Base-by-base conservation (phyloP, 768 basidiomycete genomes). In the Omphalotus guepiniiformis region DNA sequence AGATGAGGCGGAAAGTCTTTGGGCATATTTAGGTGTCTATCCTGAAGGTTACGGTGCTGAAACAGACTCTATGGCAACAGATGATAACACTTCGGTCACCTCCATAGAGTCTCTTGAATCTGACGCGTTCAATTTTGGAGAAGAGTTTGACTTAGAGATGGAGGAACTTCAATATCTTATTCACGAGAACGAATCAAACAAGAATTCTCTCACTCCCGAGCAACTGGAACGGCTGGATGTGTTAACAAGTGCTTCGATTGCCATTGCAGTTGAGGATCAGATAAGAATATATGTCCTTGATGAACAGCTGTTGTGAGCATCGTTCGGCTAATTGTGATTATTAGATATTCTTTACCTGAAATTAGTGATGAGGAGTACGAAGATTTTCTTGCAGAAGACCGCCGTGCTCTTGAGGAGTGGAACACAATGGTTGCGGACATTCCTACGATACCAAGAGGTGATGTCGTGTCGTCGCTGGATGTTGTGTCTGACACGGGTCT, bases 1-100 rank as follows among this genome's bases (percentile, higher is more conserved):
- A 2, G 47, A 48, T 3, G 55, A 63, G 40, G 51, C 53, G 1
- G 42, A 55, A 19, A 56, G 45, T 38, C 50, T 63, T 4, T 21
- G 55, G 12, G 47, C 47, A 3, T n/a, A 57, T 13, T 42, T 62
- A 1, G 63, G 61, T 11, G 19, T 55, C 12, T 23, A 38, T 22
- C 60, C 55, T 16, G 5, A 15, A 19, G n/a, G n/a, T n/a, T n/a
- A n/a, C n/a, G n/a, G n/a, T n/a, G n/a, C n/a, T n/a, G n/a, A n/a
- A n/a, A n/a, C n/a, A n/a, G n/a, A n/a, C n/a, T n/a, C n/a, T n/a
- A n/a, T n/a, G n/a, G n/a, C n/a, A n/a, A n/a, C n/a, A n/a, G n/a
- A n/a, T n/a, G n/a, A n/a, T n/a, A n/a, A n/a, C n/a, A n/a, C n/a
- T n/a, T n/a, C n/a, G n/a, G n/a, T n/a, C n/a, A n/a, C n/a, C n/a